Conservation (phyloP, 805 yeast genomes). For the Spencermartinsiella europaea region DNA sequence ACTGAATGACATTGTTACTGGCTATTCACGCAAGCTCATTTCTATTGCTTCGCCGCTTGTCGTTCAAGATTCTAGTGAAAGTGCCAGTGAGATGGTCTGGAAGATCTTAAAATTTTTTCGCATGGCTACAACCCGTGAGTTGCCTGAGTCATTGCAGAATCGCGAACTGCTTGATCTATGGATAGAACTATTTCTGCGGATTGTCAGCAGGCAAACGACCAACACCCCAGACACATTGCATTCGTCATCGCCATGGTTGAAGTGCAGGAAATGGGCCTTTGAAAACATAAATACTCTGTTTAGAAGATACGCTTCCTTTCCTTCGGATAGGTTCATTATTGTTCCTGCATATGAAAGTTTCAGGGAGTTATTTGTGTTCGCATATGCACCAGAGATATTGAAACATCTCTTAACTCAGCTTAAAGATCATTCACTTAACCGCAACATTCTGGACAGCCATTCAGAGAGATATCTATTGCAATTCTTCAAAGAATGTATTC, state of each 20-base stretch:
- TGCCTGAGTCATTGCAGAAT: conserved; percentile 60
- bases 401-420: conserved; percentile 8
- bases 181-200: conserved; percentile 69
- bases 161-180: conserved; percentile 51
- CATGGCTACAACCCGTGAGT: conserved; percentile 55
- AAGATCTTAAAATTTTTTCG: conserved; percentile 70
- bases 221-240: conserved; percentile 44
- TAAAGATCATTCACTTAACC: not conserved
- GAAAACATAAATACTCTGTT: conserved; percentile 37
- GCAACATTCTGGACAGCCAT: not conserved
- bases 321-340: not conserved
- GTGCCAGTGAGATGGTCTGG: conserved; percentile 67
- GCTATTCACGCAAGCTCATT: conserved; percentile 59
- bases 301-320: conserved; percentile 8
- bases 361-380: conserved; percentile 5
- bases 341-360: conserved; percentile 6
- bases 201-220: conserved; percentile 50
- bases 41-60: conserved; percentile 46
- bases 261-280: conserved; percentile 81
- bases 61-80: conserved; percentile 32
- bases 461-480: conserved; percentile 4
- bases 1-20: conserved; percentile 44
- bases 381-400: conserved; percentile 13
- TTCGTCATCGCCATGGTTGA: conserved; percentile 57
- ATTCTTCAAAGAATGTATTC: conserved; percentile 10